Base-by-base conservation (phyloP, 2,329 filamentous ascomycete genomes). In the Neonectria magnoliae region DNA sequence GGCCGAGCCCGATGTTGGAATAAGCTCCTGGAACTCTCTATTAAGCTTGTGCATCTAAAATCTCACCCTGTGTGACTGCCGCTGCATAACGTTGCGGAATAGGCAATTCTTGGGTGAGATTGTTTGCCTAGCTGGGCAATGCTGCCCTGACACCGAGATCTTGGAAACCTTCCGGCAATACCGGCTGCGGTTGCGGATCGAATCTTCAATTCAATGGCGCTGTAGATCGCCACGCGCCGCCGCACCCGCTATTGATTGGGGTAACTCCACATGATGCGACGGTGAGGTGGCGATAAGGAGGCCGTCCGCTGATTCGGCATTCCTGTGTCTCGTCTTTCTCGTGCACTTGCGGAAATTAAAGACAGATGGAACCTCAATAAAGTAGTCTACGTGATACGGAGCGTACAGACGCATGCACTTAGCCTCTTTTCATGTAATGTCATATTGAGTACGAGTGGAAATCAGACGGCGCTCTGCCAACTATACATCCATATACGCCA, bases 391-490 rank as follows among this genome's bases (percentile, higher is more conserved):
- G 36, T 38, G 36, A 3, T 16, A 38, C 36, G 8, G 14, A 38
- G 14, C 5, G 20, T 16, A 47, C 13, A 47, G 7, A 16, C 44
- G 14, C 36, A 25, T 8, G 22, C 13, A 22, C 11, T 9, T 14
- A 8, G 13, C 20, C 20, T 25, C 11, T 25, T 25, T 14, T 22
- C 7, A 31, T 53, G n/a, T 53, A 52, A 57, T 9, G 36, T 47
- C 48, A 9, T 42, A 48, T 60, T 41, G 41, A 20, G 18, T 48
- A 31, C 41, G 36, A 48, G 38, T 29, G 16, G 25, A 54, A 54
- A 53, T 20, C 57, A 54, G 33, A 50, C 50, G 41, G 50, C 50
- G 57, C 57, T 41, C 57, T 60, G 57, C 57, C 41, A 54, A 54
- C 16, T 41, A 33, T 48, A n/a, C 31, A 48, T 48, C 42, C 55